These are phyloP conservation scores for Cutaneotrichosporon sp. DNA, from an alignment of 1,284 basidiomycete species.

Conservation along the genomic window DNA sequence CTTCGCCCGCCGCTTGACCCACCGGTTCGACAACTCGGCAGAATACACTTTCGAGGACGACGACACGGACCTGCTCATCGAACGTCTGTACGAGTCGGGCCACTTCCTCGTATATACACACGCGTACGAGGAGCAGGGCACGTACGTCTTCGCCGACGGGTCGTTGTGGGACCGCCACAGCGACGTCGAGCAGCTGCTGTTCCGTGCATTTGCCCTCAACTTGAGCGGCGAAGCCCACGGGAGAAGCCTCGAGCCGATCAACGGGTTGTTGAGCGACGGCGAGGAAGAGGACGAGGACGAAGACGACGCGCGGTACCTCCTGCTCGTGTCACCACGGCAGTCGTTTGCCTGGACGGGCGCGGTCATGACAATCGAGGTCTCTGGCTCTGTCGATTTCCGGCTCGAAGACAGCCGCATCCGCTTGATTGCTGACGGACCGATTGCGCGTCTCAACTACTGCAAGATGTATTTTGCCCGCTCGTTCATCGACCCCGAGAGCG, in stretches of 20 bases:
- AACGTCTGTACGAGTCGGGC: constrained; percentile 76
- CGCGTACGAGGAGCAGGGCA: constrained; percentile 81
- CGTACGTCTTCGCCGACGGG: constrained; percentile 87
- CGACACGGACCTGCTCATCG: constrained; percentile 78
- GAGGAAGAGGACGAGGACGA: constrained; percentile 55
- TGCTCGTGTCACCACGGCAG: constrained; percentile 80
- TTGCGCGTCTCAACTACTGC: constrained; percentile 69
- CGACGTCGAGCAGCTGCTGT: constrained; percentile 74
- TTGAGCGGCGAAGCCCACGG: constrained; percentile 17
- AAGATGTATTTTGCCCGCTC: constrained; percentile 74
- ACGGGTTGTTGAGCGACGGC: constrained; percentile 60
- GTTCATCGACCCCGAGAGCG: constrained; percentile 56
- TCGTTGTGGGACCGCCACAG: constrained; percentile 81
- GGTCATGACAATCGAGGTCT: constrained; percentile 66
- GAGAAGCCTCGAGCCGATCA: constrained; percentile 34
- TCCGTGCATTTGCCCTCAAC: constrained; percentile 68
- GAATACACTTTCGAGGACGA: constrained; percentile 84
- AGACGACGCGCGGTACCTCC: constrained; percentile 65
- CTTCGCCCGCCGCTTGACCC: constrained; percentile 77
- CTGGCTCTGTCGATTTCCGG: constrained; percentile 66
- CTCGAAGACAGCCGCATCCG: constrained; percentile 79
- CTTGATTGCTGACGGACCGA: constrained; percentile 83
- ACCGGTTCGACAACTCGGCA: constrained; percentile 91
- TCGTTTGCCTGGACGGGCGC: constrained; percentile 92
- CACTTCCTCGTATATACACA: constrained; percentile 95